Evolutionary conservation across 495 filamentous ascomycete species (phyloP).

Genomic region (Penicillium waksmanii): DNA sequence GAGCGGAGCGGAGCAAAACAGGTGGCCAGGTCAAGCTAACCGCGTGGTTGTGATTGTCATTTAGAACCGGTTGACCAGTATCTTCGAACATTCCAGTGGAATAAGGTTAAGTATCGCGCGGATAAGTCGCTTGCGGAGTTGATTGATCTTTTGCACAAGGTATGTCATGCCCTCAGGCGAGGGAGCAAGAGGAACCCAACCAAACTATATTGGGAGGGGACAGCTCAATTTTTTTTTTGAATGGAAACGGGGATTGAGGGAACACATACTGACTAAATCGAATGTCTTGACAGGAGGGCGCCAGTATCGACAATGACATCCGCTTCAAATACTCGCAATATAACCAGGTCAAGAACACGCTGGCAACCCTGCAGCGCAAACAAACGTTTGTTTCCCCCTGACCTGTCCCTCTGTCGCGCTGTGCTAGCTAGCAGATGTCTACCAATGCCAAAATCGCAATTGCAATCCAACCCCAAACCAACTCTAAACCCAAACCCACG

Average conservation of each 20-base stretch:
- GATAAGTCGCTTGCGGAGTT: slow-evolving; percentile 86
- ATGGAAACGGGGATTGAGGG: too few relatives aligned
- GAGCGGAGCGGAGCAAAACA: too few relatives aligned
- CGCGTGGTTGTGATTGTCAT: not conserved
- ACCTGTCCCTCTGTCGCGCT: too few relatives aligned
- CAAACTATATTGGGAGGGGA: too few relatives aligned
- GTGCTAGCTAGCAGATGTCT: too few relatives aligned
- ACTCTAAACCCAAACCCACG: not conserved
- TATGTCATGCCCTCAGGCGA: slow-evolving; percentile 30
- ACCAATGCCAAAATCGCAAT: too few relatives aligned
- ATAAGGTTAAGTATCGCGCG: slow-evolving; percentile 93
- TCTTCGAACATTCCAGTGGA: slow-evolving; percentile 87
- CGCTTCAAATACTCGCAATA: slow-evolving; percentile 92
- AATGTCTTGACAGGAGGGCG: slow-evolving; percentile 63
- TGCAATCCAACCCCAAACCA: not conserved
- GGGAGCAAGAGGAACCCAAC: not conserved
- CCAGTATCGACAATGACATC: slow-evolving; percentile 90
- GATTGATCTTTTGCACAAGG: slow-evolving; percentile 85
- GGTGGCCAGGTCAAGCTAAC: not conserved
- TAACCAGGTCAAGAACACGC: slow-evolving; percentile 81
- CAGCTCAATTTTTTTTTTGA: too few relatives aligned
- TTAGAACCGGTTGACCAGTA: slow-evolving; percentile 93
- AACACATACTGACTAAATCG: not conserved
- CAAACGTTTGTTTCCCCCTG: slow-evolving; percentile 65
- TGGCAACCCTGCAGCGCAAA: slow-evolving; percentile 78